Evolutionary conservation across 73 alveolate genomes (phyloP).

Genomic region (Blepharisma japonicum): DNA sequence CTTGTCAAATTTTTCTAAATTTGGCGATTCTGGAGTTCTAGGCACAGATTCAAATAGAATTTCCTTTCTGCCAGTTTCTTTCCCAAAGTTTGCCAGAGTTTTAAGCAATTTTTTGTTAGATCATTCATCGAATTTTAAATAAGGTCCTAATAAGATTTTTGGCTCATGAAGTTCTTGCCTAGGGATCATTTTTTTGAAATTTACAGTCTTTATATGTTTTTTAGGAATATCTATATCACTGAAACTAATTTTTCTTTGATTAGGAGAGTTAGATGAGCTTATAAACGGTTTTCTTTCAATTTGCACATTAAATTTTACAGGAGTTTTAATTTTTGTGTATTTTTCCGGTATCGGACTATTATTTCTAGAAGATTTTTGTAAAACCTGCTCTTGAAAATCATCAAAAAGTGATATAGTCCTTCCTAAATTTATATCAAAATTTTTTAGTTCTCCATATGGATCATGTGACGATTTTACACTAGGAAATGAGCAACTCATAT

Average conservation of each 20-base stretch:
- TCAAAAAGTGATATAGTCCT: background rate
- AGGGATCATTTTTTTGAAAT: constrained; percentile 15
- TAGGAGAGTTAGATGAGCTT: background rate
- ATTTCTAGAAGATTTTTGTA: background rate
- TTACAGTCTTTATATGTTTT: background rate
- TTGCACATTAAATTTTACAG: background rate
- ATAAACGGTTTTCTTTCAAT: constrained; percentile 8
- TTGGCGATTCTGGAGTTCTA: constrained; percentile 15
- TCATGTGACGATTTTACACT: background rate
- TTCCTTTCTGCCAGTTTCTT: background rate
- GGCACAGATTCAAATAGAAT: background rate
- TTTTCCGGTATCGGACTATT: constrained; percentile 19
- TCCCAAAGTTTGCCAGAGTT: background rate
- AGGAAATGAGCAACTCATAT: background rate
- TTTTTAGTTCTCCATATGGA: background rate
- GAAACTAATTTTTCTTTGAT: background rate
- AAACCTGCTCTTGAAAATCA: too few species aligned
- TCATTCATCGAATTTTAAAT: background rate
- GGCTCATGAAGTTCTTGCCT: constrained; percentile 20
- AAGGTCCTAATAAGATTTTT: background rate
- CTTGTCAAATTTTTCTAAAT: background rate
- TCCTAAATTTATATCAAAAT: background rate
- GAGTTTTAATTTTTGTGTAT: background rate
- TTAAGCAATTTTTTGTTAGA: background rate
- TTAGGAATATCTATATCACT: background rate